phyloP scores from a whole-genome alignment of 768 basidiomycete genomes.

The Xanthoconium stramineum region DNA sequence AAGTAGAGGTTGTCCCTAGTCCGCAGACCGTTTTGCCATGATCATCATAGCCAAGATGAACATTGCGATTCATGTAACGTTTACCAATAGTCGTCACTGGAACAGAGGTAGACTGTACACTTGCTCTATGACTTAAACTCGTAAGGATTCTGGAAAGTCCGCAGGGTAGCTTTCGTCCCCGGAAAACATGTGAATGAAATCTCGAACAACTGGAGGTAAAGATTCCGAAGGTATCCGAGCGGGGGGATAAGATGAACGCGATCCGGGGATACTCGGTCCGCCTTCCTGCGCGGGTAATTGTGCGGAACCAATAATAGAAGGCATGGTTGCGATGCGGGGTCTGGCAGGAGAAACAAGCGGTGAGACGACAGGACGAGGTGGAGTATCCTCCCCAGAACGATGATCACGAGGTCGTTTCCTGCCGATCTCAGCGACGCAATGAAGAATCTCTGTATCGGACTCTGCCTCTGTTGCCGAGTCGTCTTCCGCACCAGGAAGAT shows the following conservation, averaged over 20 bases:
- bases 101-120: background rate
- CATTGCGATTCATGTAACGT: background rate
- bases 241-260: background rate
- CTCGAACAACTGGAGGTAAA: conserved; percentile 28
- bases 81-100: background rate
- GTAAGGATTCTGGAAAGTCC: conserved; percentile 33
- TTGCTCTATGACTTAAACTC: conserved; percentile 4
- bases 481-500: conserved; percentile 9
- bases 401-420: conserved; percentile 2
- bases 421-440: conserved; percentile 18
- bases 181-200: conserved; percentile 33
- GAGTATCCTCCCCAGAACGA: conserved; percentile 1
- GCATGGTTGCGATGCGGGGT: conserved; percentile 3
- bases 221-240: conserved; percentile 8
- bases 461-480: conserved; percentile 34
- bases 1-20: conserved; percentile 15
- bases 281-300: conserved; percentile 10
- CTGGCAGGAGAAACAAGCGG: conserved; percentile 29
- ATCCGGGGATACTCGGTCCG: background rate
- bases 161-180: conserved; percentile 34
- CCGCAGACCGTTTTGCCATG: conserved; percentile 5
- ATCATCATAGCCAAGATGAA: background rate
- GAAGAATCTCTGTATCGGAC: conserved; percentile 28
- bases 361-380: conserved; percentile 18
- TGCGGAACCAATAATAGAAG: background rate